A percentile compares a stretch with the other conserved stretches of the same genome.
These are phyloP conservation scores for Mycena capillaripes DNA, from an alignment of 768 basidiomycete genomes.

Conservation along the genomic window DNA sequence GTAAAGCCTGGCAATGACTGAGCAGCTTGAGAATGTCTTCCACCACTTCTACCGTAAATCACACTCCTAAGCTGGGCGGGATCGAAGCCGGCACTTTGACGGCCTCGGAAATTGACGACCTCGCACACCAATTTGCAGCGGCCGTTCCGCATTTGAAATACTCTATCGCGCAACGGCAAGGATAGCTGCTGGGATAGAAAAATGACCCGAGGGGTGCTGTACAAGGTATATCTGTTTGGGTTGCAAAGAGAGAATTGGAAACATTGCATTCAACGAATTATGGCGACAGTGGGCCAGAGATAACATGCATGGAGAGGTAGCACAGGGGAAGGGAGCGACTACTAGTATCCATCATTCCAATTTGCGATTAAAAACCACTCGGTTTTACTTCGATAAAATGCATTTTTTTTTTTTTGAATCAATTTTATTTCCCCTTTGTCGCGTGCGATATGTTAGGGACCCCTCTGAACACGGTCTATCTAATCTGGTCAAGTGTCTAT, in stretches of 20 bases:
- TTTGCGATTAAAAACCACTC: too few relatives aligned
- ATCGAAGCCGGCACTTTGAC: background rate
- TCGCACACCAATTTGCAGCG: conserved; percentile 16
- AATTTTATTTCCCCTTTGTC: too few relatives aligned
- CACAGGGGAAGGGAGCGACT: too few relatives aligned
- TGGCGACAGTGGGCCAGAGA: background rate
- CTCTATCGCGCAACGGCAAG: conserved; percentile 19
- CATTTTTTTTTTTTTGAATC: too few relatives aligned
- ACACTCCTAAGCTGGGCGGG: background rate
- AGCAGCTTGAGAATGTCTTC: conserved; percentile 26
- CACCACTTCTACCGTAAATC: conserved; percentile 23
- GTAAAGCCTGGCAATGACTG: conserved; percentile 12
- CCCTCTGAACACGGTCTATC: too few relatives aligned
- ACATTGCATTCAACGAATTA: background rate
- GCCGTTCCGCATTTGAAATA: conserved; percentile 9
- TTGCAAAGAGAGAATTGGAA: background rate
- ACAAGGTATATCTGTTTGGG: background rate
- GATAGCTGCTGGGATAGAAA: conserved; percentile 17
- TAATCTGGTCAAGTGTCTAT: too few relatives aligned
- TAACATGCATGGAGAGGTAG: background rate
- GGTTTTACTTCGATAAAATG: too few relatives aligned
- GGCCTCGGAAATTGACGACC: background rate
- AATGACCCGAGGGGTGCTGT: conserved; percentile 19
- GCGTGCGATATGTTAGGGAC: too few relatives aligned
- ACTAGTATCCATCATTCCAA: too few relatives aligned